A percentile compares a stretch with the other conserved stretches of the same genome.
phyloP scores from a whole-genome alignment of 2,329 filamentous ascomycete species.

The Aphanoascus verrucosus region DNA sequence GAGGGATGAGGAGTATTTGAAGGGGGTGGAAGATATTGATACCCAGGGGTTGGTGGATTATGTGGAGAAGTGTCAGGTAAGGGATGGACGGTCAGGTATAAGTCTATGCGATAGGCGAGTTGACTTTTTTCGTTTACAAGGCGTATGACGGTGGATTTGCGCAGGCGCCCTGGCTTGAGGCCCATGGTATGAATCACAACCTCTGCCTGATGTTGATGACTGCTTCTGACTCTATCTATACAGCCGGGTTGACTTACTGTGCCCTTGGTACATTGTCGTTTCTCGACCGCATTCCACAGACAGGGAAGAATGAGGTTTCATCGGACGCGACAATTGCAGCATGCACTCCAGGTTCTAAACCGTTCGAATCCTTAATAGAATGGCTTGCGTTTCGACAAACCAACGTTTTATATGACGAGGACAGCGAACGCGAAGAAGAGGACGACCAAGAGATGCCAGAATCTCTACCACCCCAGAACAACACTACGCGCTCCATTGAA shows the following conservation, averaged over 20 bases:
- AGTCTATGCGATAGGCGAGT: background rate
- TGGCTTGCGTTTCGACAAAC: conserved; percentile 60
- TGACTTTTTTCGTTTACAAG: conserved; percentile 31
- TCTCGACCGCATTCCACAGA: conserved; percentile 49
- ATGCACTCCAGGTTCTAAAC: conserved; percentile 21
- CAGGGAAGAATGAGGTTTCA: conserved; percentile 1
- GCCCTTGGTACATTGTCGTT: conserved; percentile 68
- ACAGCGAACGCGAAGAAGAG: conserved; percentile 38
- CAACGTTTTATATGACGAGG: conserved; percentile 40
- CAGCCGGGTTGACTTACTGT: conserved; percentile 85
- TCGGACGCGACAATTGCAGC: conserved; percentile 22
- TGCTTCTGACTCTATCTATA: conserved; percentile 17
- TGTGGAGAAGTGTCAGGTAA: conserved; percentile 54
- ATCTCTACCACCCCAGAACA: conserved; percentile 13
- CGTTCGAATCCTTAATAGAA: conserved; percentile 31
- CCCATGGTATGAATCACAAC: conserved; percentile 54
- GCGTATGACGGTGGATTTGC: conserved; percentile 78
- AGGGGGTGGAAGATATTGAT: conserved; percentile 60
- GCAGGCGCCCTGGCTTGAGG: conserved; percentile 67
- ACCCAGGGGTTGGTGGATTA: conserved; percentile 58
- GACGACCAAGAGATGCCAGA: conserved; percentile 2
- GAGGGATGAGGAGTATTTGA: conserved; percentile 42
- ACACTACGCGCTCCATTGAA: conserved; percentile 11
- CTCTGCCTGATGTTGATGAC: conserved; percentile 10
- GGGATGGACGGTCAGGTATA: conserved; percentile 10